Evolutionary conservation across 129 eudicot species (phyloP).

Genomic region (Helichrysum umbraculigerum): DNA sequence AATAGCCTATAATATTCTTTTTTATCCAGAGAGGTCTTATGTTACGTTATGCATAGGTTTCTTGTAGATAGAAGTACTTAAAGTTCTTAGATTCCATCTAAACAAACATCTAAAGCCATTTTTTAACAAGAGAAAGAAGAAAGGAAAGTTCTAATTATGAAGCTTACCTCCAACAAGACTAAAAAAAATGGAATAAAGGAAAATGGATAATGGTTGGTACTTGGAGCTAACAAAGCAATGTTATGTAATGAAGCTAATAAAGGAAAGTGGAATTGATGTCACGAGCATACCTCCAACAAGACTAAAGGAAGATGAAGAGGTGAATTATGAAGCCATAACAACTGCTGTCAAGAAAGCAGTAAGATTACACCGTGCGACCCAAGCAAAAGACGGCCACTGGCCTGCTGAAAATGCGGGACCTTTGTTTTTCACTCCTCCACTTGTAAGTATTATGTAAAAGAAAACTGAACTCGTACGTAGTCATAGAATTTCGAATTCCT

Average conservation of each 20-base stretch:
- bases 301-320: constrained; percentile 14
- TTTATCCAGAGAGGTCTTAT: too few relatives aligned
- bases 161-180: too few relatives aligned
- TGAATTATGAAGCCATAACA: constrained; percentile 23
- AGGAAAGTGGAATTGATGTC: constrained; percentile 36
- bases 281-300: constrained; percentile 29
- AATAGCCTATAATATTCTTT: too few relatives aligned
- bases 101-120: too few relatives aligned
- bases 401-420: constrained; percentile 46
- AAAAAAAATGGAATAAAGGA: too few relatives aligned
- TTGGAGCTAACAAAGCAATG: not conserved
- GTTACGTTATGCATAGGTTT: too few relatives aligned
- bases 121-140: too few relatives aligned
- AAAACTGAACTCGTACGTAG: not conserved
- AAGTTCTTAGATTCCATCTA: too few relatives aligned
- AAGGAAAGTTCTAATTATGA: too few relatives aligned
- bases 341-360: constrained; percentile 34
- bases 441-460: constrained; percentile 24
- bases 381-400: constrained; percentile 43
- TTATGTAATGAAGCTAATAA: constrained; percentile 23
- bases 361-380: constrained; percentile 32
- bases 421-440: constrained; percentile 39
- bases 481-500: not conserved
- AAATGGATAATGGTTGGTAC: too few relatives aligned
- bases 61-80: too few relatives aligned